Evolutionary conservation across 345 rosid genomes (phyloP), one percentile per base, ranked within the genome.

Genomic region (Cardamine chenopodiifolia): DNA sequence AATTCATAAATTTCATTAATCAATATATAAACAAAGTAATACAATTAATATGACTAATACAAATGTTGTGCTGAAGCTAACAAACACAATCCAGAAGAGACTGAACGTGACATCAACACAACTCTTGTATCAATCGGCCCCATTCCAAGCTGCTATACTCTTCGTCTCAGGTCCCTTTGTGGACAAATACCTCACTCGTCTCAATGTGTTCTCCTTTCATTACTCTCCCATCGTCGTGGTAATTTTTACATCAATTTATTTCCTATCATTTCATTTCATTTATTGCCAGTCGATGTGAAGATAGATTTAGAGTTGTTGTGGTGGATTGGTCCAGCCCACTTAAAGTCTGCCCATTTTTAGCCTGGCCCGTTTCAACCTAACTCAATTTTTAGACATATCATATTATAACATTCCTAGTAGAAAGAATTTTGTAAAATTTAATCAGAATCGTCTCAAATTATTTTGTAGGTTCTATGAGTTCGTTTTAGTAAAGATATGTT

Each of bases 81-180:
- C 99, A 75, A 95, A 87, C 76, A 92, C 97, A 60, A 95, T 95
- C 63, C 99, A 95, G 47, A 95, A 95, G 88, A 90, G 83, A 84
- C 83, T 89, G 8, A 92, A 90, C 71, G 99, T 95, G 14, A 87
- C 99, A 57, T 92, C 99, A 44, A 95, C 99, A 18, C 99, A 95
- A 85, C 82, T 95, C 70, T 87, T 92, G 8, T 95, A 95, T 78
- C 99, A 95, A 25, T 95, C 99, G 2, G 99, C 99, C 3, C 99
- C 99, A 37, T 95, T 92, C 77, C 99, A 95, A 82, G 97, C 99
- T 6, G 99, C 96, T n/a, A 75, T 92, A 82, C 93, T 95, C 35
- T 95, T 95, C 54, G 93, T 95, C 37, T 90, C 97, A 0, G 99
- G 99, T 57, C 99, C 99, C 12, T 63, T 95, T 44, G 99, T 95